A percentile compares a stretch with the other conserved stretches of the same genome.
Evolutionary conservation across 176 grass and related monocot genomes (phyloP).

Genomic region (Oryza meyeriana): DNA sequence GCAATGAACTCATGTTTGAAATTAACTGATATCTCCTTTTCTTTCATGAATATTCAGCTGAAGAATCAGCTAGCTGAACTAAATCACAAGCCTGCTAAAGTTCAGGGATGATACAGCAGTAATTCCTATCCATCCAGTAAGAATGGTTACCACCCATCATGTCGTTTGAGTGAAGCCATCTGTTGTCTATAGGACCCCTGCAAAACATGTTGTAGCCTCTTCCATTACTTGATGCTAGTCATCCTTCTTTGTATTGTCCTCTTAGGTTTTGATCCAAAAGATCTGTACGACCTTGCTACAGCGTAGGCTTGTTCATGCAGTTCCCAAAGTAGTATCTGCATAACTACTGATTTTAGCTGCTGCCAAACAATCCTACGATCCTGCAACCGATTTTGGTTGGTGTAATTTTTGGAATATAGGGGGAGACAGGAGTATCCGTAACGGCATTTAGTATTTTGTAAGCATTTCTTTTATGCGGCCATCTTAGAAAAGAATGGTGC

Average conservation of each 20-base stretch:
- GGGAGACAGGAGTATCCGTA: background rate
- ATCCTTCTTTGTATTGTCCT: background rate
- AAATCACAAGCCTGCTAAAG: slow-evolving; percentile 28
- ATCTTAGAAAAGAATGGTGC: background rate
- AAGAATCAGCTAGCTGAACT: slow-evolving; percentile 22
- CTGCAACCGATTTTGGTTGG: slow-evolving; percentile 25
- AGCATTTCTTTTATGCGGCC: background rate
- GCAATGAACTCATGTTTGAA: background rate
- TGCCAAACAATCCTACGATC: slow-evolving; percentile 23
- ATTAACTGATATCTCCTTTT: slow-evolving; percentile 12
- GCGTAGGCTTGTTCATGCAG: slow-evolving; percentile 10
- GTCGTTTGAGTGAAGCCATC: slow-evolving; percentile 31
- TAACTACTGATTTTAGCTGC: slow-evolving; percentile 3
- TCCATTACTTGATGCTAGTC: background rate
- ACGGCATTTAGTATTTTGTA: background rate
- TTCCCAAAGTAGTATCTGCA: background rate
- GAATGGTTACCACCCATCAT: background rate
- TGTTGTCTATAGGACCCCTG: background rate
- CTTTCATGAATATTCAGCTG: slow-evolving; percentile 38
- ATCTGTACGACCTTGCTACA: slow-evolving; percentile 5
- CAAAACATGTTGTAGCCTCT: slow-evolving; percentile 9
- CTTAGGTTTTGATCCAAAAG: slow-evolving; percentile 21
- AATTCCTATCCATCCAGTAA: background rate
- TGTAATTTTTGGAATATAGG: slow-evolving; percentile 23
- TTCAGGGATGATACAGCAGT: background rate